Evolutionary conservation across 768 basidiomycete genomes (phyloP).

Genomic region (Leccinum barrowsii): DNA sequence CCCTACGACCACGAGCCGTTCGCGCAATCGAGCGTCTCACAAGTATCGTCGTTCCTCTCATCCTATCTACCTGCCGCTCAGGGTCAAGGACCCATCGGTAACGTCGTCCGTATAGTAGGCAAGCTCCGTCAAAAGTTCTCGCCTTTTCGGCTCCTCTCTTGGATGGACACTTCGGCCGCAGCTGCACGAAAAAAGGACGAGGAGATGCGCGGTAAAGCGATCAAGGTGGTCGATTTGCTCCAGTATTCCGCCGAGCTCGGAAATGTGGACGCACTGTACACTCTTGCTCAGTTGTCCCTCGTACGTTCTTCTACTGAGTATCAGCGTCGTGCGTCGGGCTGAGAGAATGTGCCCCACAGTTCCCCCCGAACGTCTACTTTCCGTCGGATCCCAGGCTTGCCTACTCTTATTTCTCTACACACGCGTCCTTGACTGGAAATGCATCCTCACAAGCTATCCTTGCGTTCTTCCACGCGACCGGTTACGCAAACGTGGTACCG

Average conservation of each 20-base stretch:
- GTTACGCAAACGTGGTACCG: slow-evolving; percentile 62
- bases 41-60: slow-evolving; percentile 52
- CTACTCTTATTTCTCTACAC: slow-evolving; percentile 57
- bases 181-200: slow-evolving; percentile 57
- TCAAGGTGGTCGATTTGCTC: slow-evolving; percentile 78
- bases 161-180: slow-evolving; percentile 38
- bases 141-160: slow-evolving; percentile 43
- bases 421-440: slow-evolving; percentile 72
- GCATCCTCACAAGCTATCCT: slow-evolving; percentile 82
- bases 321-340: neutral
- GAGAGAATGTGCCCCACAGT: slow-evolving; percentile 36
- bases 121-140: slow-evolving; percentile 63
- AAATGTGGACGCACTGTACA: slow-evolving; percentile 67
- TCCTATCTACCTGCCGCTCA: slow-evolving; percentile 68
- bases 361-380: slow-evolving; percentile 71
- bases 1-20: slow-evolving; percentile 52
- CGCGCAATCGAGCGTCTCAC: slow-evolving; percentile 35
- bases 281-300: slow-evolving; percentile 62
- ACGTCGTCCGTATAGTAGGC: slow-evolving; percentile 60
- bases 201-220: slow-evolving; percentile 64
- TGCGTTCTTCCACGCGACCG: slow-evolving; percentile 87
- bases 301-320: slow-evolving; percentile 37
- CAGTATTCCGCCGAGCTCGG: slow-evolving; percentile 81
- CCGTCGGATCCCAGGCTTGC: slow-evolving; percentile 57
- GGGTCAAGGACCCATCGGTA: slow-evolving; percentile 75